Percentiles rank a stretch among this genome's conserved stretches.
phyloP scores from a whole-genome alignment of 1,139 yeast species.

The Protomyces pachydermus region DNA sequence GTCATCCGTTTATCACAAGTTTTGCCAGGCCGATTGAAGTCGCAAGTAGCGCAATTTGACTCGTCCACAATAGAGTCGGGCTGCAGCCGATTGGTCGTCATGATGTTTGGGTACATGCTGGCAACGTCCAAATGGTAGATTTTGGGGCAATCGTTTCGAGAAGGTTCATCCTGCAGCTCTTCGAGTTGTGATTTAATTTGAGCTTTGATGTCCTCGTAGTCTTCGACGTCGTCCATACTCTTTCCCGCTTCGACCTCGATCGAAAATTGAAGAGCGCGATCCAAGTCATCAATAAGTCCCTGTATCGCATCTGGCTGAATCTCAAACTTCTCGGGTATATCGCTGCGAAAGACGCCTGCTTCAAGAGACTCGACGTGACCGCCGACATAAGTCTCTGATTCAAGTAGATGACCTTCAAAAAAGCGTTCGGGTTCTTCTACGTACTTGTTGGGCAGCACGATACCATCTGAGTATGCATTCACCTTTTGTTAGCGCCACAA shows the following conservation, averaged over 20 bases:
- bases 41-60: slow-evolving; percentile 96
- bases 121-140: slow-evolving; percentile 99
- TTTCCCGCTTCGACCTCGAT: slow-evolving; percentile 76
- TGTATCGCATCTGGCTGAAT: slow-evolving; percentile 80
- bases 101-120: slow-evolving; percentile 97
- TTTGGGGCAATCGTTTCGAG: slow-evolving; percentile 69
- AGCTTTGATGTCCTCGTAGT: slow-evolving; percentile 63
- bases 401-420: slow-evolving; percentile 87
- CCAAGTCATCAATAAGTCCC: slow-evolving; percentile 61
- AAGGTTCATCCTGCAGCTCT: slow-evolving; percentile 58
- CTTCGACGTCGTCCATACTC: slow-evolving; percentile 66
- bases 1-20: slow-evolving; percentile 84
- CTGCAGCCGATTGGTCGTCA: slow-evolving; percentile 94
- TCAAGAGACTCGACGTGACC: slow-evolving; percentile 97
- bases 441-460: slow-evolving; percentile 87
- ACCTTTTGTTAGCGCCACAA: slow-evolving; percentile 37
- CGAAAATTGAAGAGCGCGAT: slow-evolving; percentile 72
- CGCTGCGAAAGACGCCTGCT: slow-evolving; percentile 96
- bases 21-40: slow-evolving; percentile 92
- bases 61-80: slow-evolving; percentile 97
- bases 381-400: slow-evolving; percentile 96
- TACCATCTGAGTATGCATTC: slow-evolving; percentile 76
- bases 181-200: slow-evolving; percentile 53
- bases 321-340: slow-evolving; percentile 66
- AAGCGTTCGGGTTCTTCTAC: slow-evolving; percentile 87